phyloP scores from a whole-genome alignment of 2,329 filamentous ascomycete species.

The Penicillium glabrum region DNA sequence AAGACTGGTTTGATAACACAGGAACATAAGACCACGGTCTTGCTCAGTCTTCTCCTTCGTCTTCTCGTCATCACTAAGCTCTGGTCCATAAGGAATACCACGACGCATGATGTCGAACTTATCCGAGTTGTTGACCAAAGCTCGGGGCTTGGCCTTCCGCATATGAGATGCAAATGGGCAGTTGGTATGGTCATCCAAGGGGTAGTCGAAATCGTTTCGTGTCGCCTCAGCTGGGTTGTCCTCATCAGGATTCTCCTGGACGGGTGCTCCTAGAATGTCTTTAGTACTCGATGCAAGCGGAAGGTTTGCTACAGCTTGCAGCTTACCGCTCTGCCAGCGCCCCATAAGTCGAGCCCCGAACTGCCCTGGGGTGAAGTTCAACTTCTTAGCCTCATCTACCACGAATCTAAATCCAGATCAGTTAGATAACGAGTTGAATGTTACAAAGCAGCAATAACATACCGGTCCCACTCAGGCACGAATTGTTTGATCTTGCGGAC shows the following conservation, averaged over 20 bases:
- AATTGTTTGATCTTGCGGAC: constrained; percentile 48
- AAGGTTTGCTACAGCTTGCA: neutral
- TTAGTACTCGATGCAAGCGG: neutral
- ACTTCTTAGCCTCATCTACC: neutral
- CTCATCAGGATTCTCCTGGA: constrained; percentile 21
- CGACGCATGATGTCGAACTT: constrained; percentile 42
- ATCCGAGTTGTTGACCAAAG: constrained; percentile 23
- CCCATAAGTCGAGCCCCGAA: constrained; percentile 47
- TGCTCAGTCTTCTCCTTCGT: constrained; percentile 13
- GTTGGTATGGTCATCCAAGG: constrained; percentile 29
- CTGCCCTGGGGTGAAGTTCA: constrained; percentile 25
- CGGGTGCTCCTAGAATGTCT: neutral
- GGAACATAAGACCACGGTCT: constrained; percentile 49
- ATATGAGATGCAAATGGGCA: constrained; percentile 51
- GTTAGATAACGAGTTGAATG: constrained; percentile 4
- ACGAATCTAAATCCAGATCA: neutral
- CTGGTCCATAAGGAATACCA: constrained; percentile 46
- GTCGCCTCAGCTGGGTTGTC: neutral
- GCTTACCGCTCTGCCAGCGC: constrained; percentile 43
- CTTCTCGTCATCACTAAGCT: constrained; percentile 38
- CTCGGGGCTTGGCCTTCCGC: constrained; percentile 49
- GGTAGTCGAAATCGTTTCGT: constrained; percentile 43
- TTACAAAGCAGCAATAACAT: neutral
- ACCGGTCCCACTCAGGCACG: constrained; percentile 46
- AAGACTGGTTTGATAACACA: constrained; percentile 35